Base-by-base conservation (phyloP, 2,329 filamentous ascomycete genomes). In the Penicillium psychrosexuale region DNA sequence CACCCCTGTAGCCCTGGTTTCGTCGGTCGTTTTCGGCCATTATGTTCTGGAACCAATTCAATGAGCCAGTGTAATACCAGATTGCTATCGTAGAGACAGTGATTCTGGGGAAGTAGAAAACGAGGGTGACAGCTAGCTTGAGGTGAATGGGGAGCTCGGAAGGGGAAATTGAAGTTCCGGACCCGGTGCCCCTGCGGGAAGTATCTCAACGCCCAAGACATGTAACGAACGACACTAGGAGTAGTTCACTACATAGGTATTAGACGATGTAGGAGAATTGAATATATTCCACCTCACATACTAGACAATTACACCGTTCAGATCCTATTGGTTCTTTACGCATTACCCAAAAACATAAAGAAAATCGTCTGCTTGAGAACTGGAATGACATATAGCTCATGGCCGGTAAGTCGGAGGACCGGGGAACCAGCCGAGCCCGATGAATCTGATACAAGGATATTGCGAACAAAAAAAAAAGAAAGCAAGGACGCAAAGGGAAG, bases 11-110 rank as follows among this genome's bases (percentile, higher is more conserved):
- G 57, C 82, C 78, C 55, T 82, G 77, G 56, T 78, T 72, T 54
- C 81, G 81, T 70, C 86, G 74, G 59, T 82, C 80, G 65, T 80
- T 78, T 58, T 84, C 81, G 51, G 78, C 78, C 81, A 84, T 59
- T 50, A 30, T 33, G 15, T 19, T 57, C 55, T 44, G 44, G 30
- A 40, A 17, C 45, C 40, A 45, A 42, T 38, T 45, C 49, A 48
- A 53, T 45, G 56, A 50, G 56, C 52, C 36, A 36, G 28, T 19
- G 5, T 22, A 45, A 37, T 47, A 55, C 39, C 37, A 33, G 45
- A 45, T 50, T 49, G 38, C 5, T 39, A 38, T 43, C 28, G 44
- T 45, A 50, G 28, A 38, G 13, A 45, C 37, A 31, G 36, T 37
- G 33, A 36, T 38, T 8, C 33, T 24, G 38, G 49, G 53, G 36